phyloP scores from a whole-genome alignment of 2,329 filamentous ascomycete genomes.

The Coniella vitis region DNA sequence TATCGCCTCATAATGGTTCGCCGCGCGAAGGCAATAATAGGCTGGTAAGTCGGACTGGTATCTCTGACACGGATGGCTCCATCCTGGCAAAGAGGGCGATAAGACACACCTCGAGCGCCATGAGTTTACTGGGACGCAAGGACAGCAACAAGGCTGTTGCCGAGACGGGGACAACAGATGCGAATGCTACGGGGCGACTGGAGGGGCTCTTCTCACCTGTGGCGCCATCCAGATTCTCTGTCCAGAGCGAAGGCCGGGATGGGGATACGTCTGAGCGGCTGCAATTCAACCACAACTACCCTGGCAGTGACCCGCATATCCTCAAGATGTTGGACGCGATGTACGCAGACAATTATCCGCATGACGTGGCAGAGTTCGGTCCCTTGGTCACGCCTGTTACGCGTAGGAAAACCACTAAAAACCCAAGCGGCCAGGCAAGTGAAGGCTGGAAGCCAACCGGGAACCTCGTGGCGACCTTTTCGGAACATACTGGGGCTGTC shows the following conservation, averaged over 20 bases:
- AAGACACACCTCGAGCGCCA: conserved; percentile 52
- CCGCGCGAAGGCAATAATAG: conserved; percentile 15
- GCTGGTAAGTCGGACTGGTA: background rate
- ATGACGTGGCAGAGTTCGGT: conserved; percentile 65
- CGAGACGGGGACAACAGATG: conserved; percentile 52
- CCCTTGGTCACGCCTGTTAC: conserved; percentile 69
- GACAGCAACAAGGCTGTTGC: conserved; percentile 52
- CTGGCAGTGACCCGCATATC: conserved; percentile 66
- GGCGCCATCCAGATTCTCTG: conserved; percentile 25
- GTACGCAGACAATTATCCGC: conserved; percentile 66
- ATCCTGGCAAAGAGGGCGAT: conserved; percentile 38
- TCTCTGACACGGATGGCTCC: background rate
- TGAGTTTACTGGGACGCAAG: conserved; percentile 52
- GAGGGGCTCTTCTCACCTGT: conserved; percentile 47
- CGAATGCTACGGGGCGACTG: conserved; percentile 54
- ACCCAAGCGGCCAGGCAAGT: conserved; percentile 39
- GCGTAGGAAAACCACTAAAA: conserved; percentile 41
- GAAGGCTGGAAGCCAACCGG: conserved; percentile 78
- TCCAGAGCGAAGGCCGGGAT: conserved; percentile 23
- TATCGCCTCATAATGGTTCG: conserved; percentile 17
- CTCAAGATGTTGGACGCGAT: conserved; percentile 74
- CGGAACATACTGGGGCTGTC: conserved; percentile 77
- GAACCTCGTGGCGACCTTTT: conserved; percentile 77
- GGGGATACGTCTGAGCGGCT: conserved; percentile 37
- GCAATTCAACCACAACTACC: conserved; percentile 71